Evolutionary conservation across 129 eudicot species (phyloP), one percentile per base, ranked within the genome.

Genomic region (Artemisia argyi): DNA sequence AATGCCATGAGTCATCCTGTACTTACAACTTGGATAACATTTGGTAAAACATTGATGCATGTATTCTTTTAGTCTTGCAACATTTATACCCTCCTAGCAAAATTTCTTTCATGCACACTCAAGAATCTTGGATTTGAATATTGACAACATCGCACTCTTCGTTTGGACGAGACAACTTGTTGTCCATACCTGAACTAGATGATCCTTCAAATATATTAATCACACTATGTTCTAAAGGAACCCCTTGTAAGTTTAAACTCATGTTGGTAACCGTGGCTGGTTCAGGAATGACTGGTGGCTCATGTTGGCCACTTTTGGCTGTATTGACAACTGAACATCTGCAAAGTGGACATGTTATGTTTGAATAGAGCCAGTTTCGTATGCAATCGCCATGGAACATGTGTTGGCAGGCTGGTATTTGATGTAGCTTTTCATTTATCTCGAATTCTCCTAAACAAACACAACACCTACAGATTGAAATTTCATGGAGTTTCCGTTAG

Each of bases 401-500:
- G 66, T 89, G 96, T 73, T 84, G 73, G 81, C 92, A 86, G 26
- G 81, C 75, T 69, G 91, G 78, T 51, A 86, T 79, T 70, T 81
- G 85, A 55, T 79, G 77, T 68, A 89, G 58, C 81, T 86, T 87
- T 32, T 86, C 96, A 55, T 84, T 71, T 69, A 82, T 44, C 78
- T 84, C 81, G 14, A 86, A 89, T 77, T 86, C 92, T 39, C 92
- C 96, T 73, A 89, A 71, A 71, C 96, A 89, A 68, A 89, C 89
- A 78, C 96, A 89, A 62, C 92, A 89, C 84, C 96, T 85, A 73
- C 51, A 64, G 0, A 52, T 35, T 52, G 2, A 71, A 63, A 7
- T 55, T 69, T 55, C 72, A 63, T 69, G 3, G 4, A 61, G 22
- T 68, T 59, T 22, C 18, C 44, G 15, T 80, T 48, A 79, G 69